Conservation (phyloP, 768 basidiomycete species). For the Mycena crocata region DNA sequence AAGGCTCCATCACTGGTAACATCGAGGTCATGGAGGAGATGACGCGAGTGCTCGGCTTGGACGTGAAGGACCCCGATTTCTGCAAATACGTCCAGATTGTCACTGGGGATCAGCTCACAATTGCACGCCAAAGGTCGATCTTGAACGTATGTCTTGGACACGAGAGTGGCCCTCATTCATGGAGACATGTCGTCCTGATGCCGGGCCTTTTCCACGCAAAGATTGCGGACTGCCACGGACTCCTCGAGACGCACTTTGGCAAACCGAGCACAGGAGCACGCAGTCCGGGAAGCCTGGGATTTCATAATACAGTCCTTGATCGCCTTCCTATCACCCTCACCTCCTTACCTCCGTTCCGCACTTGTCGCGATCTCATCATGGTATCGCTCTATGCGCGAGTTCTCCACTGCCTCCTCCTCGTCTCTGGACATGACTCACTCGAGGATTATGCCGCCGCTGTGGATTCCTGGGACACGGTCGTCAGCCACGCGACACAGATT, state of each 20-base stretch:
- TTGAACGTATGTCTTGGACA: slow-evolving; percentile 27
- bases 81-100: slow-evolving; percentile 21
- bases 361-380: slow-evolving; percentile 43
- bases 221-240: slow-evolving; percentile 35
- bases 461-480: slow-evolving; percentile 7
- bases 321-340: slow-evolving; percentile 41
- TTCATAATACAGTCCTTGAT: slow-evolving; percentile 35
- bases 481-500: slow-evolving; percentile 1
- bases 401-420: slow-evolving; percentile 39
- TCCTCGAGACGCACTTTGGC: slow-evolving; percentile 33
- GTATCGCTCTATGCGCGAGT: slow-evolving; percentile 43
- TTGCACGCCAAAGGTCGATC: slow-evolving; percentile 28
- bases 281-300: slow-evolving; percentile 31
- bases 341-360: slow-evolving; percentile 43
- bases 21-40: slow-evolving; percentile 33
- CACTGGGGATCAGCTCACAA: slow-evolving; percentile 35
- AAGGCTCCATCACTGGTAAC: slow-evolving; percentile 34
- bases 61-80: slow-evolving; percentile 9
- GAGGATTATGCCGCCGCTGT: slow-evolving; percentile 15
- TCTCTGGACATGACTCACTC: slow-evolving; percentile 24
- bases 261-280: slow-evolving; percentile 17
- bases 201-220: slow-evolving; percentile 35
- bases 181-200: slow-evolving; percentile 26
- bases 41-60: slow-evolving; percentile 11
- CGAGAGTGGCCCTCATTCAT: slow-evolving; percentile 18